phyloP scores from a whole-genome alignment of 139 green algal genomes.

The Micractinium conductrix region DNA sequence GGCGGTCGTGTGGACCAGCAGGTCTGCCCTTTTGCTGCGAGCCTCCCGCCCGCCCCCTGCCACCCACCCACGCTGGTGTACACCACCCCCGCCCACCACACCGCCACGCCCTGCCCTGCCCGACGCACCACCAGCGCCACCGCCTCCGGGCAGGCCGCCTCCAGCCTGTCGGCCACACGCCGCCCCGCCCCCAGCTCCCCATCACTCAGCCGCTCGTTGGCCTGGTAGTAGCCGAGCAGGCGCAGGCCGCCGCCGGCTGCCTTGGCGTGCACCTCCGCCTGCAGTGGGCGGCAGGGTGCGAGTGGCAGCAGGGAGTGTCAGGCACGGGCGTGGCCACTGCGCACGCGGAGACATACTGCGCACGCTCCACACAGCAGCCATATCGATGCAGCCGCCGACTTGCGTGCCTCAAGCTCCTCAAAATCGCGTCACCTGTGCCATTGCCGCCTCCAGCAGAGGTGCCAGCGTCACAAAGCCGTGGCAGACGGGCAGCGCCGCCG shows the following conservation, averaged over 20 bases:
- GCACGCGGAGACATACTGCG: no score
- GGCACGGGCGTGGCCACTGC: no score
- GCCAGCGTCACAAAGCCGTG: constrained; percentile 67
- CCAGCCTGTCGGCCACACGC: constrained; percentile 70
- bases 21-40: neutral
- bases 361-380: no score
- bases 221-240: constrained; percentile 84
- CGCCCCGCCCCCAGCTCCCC: constrained; percentile 57
- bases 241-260: constrained; percentile 32
- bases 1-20: neutral
- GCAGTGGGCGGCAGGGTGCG: no score
- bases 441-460: constrained; percentile 62
- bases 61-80: no score
- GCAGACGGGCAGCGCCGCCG: constrained; percentile 70
- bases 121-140: constrained; percentile 39
- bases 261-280: constrained; percentile 51
- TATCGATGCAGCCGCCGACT: no score
- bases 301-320: no score
- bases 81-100: neutral
- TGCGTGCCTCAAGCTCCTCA: neutral
- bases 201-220: constrained; percentile 66
- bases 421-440: constrained; percentile 51
- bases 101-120: neutral
- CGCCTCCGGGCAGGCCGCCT: constrained; percentile 14
- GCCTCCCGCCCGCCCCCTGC: no score